These are phyloP conservation scores for Claviceps quebecensis DNA, from an alignment of 2,329 filamentous ascomycete species.

Conservation along the genomic window DNA sequence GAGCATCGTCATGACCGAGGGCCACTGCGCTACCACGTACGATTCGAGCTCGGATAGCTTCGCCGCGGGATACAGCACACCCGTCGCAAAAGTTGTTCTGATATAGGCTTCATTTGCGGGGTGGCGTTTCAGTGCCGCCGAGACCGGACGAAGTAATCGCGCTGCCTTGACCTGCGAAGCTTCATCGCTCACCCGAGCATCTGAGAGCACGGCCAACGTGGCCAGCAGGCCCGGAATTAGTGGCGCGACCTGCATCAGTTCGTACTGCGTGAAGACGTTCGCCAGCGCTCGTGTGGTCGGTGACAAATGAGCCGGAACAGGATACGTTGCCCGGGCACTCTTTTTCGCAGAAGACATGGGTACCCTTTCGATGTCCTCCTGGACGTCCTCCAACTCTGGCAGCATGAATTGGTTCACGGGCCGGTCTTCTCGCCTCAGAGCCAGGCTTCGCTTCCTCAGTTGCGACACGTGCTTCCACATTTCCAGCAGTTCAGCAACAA, in stretches of 20 bases:
- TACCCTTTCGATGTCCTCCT: slow-evolving; percentile 8
- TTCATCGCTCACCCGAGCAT: slow-evolving; percentile 10
- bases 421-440: background rate
- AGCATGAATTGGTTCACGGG: slow-evolving; percentile 15
- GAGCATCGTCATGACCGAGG: slow-evolving; percentile 12
- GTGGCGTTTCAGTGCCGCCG: slow-evolving; percentile 10
- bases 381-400: slow-evolving; percentile 16
- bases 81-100: slow-evolving; percentile 7
- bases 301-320: background rate
- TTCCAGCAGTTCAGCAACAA: slow-evolving; percentile 18
- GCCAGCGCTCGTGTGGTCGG: slow-evolving; percentile 12
- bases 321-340: background rate
- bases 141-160: slow-evolving; percentile 17
- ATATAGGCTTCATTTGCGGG: slow-evolving; percentile 11
- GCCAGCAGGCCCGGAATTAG: slow-evolving; percentile 20
- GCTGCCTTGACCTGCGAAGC: slow-evolving; percentile 10
- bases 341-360: background rate
- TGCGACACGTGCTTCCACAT: slow-evolving; percentile 25
- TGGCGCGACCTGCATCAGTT: slow-evolving; percentile 10
- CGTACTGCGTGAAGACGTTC: slow-evolving; percentile 19
- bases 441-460: slow-evolving; percentile 17
- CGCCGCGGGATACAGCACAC: slow-evolving; percentile 7
- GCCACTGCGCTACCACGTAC: slow-evolving; percentile 19
- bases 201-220: slow-evolving; percentile 18
- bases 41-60: slow-evolving; percentile 11